These are phyloP conservation scores for Nephelium lappaceum DNA, from an alignment of 345 rosid genomes.

Conservation along the genomic window DNA sequence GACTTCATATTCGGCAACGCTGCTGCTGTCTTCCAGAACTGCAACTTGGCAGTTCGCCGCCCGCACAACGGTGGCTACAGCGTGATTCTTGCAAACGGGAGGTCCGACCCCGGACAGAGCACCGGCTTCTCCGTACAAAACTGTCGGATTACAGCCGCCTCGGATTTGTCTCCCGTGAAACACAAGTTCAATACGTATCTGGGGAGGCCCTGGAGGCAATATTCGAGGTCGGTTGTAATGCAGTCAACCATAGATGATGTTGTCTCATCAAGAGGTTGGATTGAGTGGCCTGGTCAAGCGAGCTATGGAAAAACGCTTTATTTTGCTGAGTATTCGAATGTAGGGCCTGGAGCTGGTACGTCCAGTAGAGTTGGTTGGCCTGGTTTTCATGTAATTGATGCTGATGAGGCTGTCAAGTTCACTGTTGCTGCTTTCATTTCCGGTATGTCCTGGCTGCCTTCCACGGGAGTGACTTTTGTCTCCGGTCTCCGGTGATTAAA, in stretches of 20 bases:
- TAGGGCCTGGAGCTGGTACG: conserved; percentile 50
- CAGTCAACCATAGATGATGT: conserved; percentile 56
- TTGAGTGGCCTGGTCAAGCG: conserved; percentile 62
- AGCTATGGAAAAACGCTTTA: conserved; percentile 38
- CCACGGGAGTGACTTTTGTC: conserved; percentile 56
- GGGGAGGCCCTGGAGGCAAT: conserved; percentile 81
- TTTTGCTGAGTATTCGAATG: conserved; percentile 54
- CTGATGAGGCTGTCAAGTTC: conserved; percentile 44
- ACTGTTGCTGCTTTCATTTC: conserved; percentile 50
- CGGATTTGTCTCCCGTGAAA: conserved; percentile 40
- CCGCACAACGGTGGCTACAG: conserved; percentile 35
- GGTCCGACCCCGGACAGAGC: conserved; percentile 67
- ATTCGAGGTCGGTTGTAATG: conserved; percentile 75
- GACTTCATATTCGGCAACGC: conserved; percentile 92
- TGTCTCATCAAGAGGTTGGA: conserved; percentile 63
- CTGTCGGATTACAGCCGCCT: conserved; percentile 44
- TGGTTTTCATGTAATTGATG: conserved; percentile 50
- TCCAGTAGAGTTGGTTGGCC: conserved; percentile 49
- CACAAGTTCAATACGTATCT: conserved; percentile 45
- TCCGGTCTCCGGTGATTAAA: conserved; percentile 45
- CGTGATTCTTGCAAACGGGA: conserved; percentile 63
- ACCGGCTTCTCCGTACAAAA: conserved; percentile 72
- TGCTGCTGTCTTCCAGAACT: conserved; percentile 77
- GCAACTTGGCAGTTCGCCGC: conserved; percentile 51
- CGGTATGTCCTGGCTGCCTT: conserved; percentile 62